Percentiles rank a stretch among this genome's conserved stretches.
Evolutionary conservation across 2,329 filamentous ascomycete species (phyloP).

Genomic region (Pseudopithomyces chartarum): DNA sequence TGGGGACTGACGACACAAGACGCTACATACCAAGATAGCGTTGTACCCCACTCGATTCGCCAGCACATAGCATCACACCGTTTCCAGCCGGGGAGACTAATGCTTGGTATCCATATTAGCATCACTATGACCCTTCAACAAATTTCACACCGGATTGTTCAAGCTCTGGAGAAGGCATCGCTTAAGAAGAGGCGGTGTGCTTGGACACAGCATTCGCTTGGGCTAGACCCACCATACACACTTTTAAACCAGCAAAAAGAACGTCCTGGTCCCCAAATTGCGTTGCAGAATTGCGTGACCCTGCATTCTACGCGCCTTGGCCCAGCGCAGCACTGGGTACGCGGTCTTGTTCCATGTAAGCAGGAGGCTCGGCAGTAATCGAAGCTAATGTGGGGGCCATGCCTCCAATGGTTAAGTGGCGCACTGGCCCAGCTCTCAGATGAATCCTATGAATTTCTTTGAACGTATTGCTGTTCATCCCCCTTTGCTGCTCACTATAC

Average conservation of each 20-base stretch:
- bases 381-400: conserved; percentile 23
- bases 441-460: neutral
- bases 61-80: neutral
- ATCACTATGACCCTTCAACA: neutral
- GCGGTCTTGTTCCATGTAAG: conserved; percentile 8
- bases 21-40: neutral
- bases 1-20: too few relatives aligned
- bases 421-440: conserved; percentile 2
- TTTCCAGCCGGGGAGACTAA: neutral
- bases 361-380: conserved; percentile 24
- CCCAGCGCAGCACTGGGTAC: conserved; percentile 5
- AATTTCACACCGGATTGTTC: neutral
- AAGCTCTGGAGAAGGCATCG: neutral
- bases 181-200: conserved; percentile 27
- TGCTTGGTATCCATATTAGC: neutral
- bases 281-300: conserved; percentile 6
- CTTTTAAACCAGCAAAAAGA: neutral
- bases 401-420: conserved; percentile 3
- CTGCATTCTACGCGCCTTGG: conserved; percentile 11
- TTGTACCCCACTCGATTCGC: neutral
- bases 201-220: neutral
- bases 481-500: neutral
- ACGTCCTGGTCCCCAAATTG: neutral
- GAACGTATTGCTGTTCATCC: neutral
- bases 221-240: neutral